Conservation (phyloP, 495 filamentous ascomycete species). For the Trichoderma reesei region DNA sequence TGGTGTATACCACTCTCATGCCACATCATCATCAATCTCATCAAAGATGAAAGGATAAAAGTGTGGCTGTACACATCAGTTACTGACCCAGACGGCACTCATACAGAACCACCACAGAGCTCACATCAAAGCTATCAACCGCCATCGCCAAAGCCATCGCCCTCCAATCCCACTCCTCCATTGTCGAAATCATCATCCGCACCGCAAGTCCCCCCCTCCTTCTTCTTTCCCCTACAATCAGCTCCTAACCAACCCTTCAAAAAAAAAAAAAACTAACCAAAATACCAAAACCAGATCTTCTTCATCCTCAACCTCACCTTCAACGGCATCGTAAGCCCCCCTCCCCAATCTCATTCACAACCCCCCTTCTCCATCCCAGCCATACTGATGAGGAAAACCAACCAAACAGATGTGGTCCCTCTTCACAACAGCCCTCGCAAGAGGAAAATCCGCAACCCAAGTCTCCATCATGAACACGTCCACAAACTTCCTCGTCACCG, state of each 20-base stretch:
- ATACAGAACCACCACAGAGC: conserved; percentile 70
- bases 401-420: conserved; percentile 72
- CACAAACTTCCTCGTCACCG: conserved; percentile 85
- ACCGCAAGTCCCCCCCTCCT: conserved; percentile 45
- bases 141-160: conserved; percentile 53
- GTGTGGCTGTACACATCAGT: no score
- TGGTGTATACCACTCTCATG: neutral
- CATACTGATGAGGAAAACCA: neutral
- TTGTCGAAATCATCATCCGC: conserved; percentile 58
- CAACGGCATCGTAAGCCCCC: conserved; percentile 58
- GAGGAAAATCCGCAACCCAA: conserved; percentile 74
- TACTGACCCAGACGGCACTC: neutral
- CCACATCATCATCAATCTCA: no score
- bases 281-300: conserved; percentile 48
- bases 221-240: neutral
- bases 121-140: conserved; percentile 62
- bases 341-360: neutral
- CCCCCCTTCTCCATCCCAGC: neutral
- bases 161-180: conserved; percentile 36
- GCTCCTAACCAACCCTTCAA: neutral
- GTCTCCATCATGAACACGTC: conserved; percentile 91
- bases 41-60: no score
- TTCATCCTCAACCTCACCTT: conserved; percentile 82
- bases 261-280: neutral
- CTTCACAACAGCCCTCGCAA: conserved; percentile 72